Evolutionary conservation across 1,284 basidiomycete species (phyloP).

Genomic region (Malassezia vespertilionis): DNA sequence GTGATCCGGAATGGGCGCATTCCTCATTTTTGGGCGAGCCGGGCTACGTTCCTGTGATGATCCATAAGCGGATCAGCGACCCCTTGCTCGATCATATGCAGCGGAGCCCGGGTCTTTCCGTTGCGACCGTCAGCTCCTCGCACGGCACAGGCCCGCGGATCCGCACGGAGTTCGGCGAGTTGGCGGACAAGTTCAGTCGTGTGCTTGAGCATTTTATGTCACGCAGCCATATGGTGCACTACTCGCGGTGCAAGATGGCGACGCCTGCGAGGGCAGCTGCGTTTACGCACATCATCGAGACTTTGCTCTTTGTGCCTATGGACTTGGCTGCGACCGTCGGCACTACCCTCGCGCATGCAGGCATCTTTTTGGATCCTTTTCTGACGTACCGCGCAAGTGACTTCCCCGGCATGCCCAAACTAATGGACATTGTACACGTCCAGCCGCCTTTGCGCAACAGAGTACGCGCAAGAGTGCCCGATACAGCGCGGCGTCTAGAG

Average conservation of each 20-base stretch:
- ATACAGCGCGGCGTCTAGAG: background rate
- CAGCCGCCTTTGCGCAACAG: background rate
- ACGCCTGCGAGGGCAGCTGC: background rate
- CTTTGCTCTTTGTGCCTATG: slow-evolving; percentile 7
- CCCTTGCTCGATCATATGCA: too few species aligned
- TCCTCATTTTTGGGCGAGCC: slow-evolving; percentile 28
- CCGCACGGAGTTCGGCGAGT: slow-evolving; percentile 5
- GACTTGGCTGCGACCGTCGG: background rate
- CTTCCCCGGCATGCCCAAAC: slow-evolving; percentile 6
- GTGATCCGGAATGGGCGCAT: slow-evolving; percentile 17
- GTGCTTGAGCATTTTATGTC: slow-evolving; percentile 5
- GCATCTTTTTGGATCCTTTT: slow-evolving; percentile 5
- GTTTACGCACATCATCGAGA: slow-evolving; percentile 13
- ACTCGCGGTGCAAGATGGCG: slow-evolving; percentile 12
- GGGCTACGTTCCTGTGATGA: slow-evolving; percentile 31
- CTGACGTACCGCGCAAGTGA: slow-evolving; percentile 4
- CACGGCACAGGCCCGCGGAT: background rate
- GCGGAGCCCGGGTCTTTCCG: too few species aligned
- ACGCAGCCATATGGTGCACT: background rate
- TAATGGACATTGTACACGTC: background rate
- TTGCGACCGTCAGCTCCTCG: slow-evolving; percentile 3
- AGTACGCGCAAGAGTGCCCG: background rate
- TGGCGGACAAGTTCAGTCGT: slow-evolving; percentile 12
- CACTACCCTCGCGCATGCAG: slow-evolving; percentile 2
- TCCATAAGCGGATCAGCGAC: slow-evolving; percentile 14